Evolutionary conservation across 2,329 filamentous ascomycete genomes (phyloP).

Genomic region (Neonectria faginata): DNA sequence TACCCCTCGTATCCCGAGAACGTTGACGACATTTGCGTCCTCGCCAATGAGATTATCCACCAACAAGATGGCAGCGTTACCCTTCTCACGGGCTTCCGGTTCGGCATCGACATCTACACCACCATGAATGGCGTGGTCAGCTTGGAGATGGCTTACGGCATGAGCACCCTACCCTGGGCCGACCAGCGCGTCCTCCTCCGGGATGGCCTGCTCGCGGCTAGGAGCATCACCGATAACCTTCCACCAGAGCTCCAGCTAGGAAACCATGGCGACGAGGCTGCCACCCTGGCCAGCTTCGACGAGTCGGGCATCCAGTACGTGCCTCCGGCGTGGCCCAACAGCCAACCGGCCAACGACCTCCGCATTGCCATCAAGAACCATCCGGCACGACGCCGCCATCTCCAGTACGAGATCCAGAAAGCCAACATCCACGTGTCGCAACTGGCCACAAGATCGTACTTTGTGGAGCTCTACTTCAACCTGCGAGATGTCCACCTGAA

Average conservation of each 20-base stretch:
- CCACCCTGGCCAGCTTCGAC: slow-evolving; percentile 55
- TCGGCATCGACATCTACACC: slow-evolving; percentile 80
- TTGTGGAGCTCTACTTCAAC: slow-evolving; percentile 87
- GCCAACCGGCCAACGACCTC: slow-evolving; percentile 62
- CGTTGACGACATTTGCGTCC: slow-evolving; percentile 86
- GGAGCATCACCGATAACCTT: slow-evolving; percentile 73
- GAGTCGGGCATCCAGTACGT: slow-evolving; percentile 64
- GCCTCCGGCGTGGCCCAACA: slow-evolving; percentile 61
- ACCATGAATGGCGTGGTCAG: slow-evolving; percentile 83
- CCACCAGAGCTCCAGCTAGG: slow-evolving; percentile 75
- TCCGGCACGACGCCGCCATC: slow-evolving; percentile 62
- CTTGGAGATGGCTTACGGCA: slow-evolving; percentile 85
- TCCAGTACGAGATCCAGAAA: slow-evolving; percentile 92
- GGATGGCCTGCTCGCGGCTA: slow-evolving; percentile 77
- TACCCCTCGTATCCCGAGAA: slow-evolving; percentile 85
- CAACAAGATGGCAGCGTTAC: slow-evolving; percentile 78
- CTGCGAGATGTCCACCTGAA: slow-evolving; percentile 74
- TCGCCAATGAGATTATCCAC: slow-evolving; percentile 74
- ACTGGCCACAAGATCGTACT: slow-evolving; percentile 83
- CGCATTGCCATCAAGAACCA: slow-evolving; percentile 63
- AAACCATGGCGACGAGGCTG: slow-evolving; percentile 52
- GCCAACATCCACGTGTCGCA: slow-evolving; percentile 89
- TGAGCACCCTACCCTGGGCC: slow-evolving; percentile 80
- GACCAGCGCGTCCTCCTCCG: slow-evolving; percentile 80
- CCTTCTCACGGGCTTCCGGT: slow-evolving; percentile 82